These are phyloP conservation scores for Leccinum variicolor DNA, from an alignment of 768 basidiomycete genomes.

Conservation along the genomic window DNA sequence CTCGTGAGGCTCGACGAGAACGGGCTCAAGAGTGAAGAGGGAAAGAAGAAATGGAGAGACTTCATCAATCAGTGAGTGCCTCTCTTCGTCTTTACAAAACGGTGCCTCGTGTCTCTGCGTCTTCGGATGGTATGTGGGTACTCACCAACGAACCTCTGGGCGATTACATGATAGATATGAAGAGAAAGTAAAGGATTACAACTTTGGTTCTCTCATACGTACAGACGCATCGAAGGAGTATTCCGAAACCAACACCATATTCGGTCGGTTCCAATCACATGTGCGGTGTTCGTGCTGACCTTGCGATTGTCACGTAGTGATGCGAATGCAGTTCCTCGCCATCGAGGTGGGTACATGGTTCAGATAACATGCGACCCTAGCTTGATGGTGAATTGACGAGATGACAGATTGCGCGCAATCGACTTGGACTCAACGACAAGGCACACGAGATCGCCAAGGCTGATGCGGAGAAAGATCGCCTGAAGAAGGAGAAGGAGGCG, in stretches of 20 bases:
- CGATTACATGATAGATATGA: constrained; percentile 59
- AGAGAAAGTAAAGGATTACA: constrained; percentile 87
- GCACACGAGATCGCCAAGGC: constrained; percentile 79
- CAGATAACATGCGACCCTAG: constrained; percentile 7
- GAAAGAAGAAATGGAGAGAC: constrained; percentile 87
- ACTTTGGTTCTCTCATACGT: constrained; percentile 94
- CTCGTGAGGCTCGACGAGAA: constrained; percentile 77
- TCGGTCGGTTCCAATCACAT: constrained; percentile 51
- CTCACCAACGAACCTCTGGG: constrained; percentile 2
- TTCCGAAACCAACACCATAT: constrained; percentile 88
- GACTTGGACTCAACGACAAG: constrained; percentile 83
- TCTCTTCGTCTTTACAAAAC: background rate
- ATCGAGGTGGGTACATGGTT: constrained; percentile 61
- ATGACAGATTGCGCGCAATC: constrained; percentile 83
- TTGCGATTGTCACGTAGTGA: constrained; percentile 12
- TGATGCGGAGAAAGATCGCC: constrained; percentile 52
- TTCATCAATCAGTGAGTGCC: constrained; percentile 71
- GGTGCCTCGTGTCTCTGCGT: background rate
- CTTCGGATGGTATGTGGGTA: constrained; percentile 1
- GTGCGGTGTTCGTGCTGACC: constrained; percentile 8
- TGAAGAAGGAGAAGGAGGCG: constrained; percentile 60
- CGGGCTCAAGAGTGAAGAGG: constrained; percentile 83
- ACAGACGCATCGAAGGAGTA: constrained; percentile 79
- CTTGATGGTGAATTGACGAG: background rate
- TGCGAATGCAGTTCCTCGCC: constrained; percentile 73